Evolutionary conservation across 129 eudicot genomes (phyloP).

Genomic region (Cynara cardunculus): DNA sequence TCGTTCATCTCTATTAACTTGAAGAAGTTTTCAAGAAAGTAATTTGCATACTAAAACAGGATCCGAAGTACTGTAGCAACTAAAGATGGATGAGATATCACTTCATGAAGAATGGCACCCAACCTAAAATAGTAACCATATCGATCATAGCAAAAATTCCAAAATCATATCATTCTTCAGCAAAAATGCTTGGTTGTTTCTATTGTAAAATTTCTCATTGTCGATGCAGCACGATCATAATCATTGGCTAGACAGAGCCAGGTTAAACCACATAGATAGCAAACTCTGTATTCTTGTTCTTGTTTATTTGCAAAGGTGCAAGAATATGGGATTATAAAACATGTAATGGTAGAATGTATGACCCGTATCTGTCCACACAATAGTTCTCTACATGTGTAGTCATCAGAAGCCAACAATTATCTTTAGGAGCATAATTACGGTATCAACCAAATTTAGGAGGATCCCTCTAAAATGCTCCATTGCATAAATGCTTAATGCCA

Average conservation of each 20-base stretch:
- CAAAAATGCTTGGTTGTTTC: not conserved
- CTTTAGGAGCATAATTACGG: slow-evolving; percentile 62
- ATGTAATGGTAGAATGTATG: slow-evolving; percentile 30
- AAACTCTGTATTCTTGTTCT: not conserved
- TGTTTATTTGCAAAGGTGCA: slow-evolving; percentile 5
- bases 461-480: slow-evolving; percentile 49
- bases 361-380: slow-evolving; percentile 89
- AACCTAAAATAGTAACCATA: not conserved
- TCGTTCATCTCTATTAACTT: not conserved
- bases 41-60: slow-evolving; percentile 1
- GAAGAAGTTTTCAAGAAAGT: not conserved
- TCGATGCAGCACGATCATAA: not conserved
- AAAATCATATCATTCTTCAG: not conserved
- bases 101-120: not conserved
- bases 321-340: not conserved
- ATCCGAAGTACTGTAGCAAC: not conserved
- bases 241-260: not conserved
- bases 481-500: slow-evolving; percentile 1
- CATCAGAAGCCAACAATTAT: slow-evolving; percentile 72
- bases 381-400: slow-evolving; percentile 55
- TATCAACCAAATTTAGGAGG: slow-evolving; percentile 46
- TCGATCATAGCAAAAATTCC: not conserved
- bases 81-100: not conserved
- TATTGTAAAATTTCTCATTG: not conserved
- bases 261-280: not conserved